phyloP scores from a whole-genome alignment of 345 rosid genomes.

The Crucihimalaya himalaica region DNA sequence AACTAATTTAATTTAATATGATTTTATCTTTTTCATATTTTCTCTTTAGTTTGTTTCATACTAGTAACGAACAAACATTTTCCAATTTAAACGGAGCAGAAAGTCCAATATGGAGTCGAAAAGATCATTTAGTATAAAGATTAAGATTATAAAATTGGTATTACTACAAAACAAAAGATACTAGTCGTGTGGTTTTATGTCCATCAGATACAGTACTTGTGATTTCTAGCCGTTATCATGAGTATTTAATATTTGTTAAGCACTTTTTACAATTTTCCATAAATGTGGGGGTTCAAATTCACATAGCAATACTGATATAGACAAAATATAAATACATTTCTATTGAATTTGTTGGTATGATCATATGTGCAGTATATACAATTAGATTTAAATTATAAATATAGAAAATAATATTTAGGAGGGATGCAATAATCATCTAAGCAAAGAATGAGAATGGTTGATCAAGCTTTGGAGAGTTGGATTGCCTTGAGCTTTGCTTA shows the following conservation, averaged over 20 bases:
- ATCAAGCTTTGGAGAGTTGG: slow-evolving; percentile 54
- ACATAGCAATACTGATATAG: too few relatives aligned
- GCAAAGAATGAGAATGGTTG: slow-evolving; percentile 66
- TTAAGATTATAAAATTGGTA: neutral
- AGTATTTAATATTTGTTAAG: too few relatives aligned
- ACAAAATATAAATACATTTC: neutral
- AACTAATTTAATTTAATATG: too few relatives aligned
- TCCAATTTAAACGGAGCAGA: neutral
- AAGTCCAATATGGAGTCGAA: neutral
- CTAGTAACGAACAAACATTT: too few relatives aligned
- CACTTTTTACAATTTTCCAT: too few relatives aligned
- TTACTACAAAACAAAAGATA: too few relatives aligned
- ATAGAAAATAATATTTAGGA: neutral
- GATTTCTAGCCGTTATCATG: too few relatives aligned
- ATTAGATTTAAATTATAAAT: neutral
- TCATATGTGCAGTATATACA: slow-evolving; percentile 18
- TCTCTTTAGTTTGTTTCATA: too few relatives aligned
- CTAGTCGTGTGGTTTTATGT: too few relatives aligned
- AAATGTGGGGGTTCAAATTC: too few relatives aligned
- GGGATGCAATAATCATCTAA: slow-evolving; percentile 42
- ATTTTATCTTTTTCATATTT: too few relatives aligned
- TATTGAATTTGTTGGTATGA: neutral
- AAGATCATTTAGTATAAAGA: neutral
- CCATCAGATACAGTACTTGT: too few relatives aligned
- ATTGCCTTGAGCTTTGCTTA: slow-evolving; percentile 61